A percentile compares a stretch with the other conserved stretches of the same genome.
phyloP scores from a whole-genome alignment of 2,329 filamentous ascomycete genomes.

The Fusarium citri region DNA sequence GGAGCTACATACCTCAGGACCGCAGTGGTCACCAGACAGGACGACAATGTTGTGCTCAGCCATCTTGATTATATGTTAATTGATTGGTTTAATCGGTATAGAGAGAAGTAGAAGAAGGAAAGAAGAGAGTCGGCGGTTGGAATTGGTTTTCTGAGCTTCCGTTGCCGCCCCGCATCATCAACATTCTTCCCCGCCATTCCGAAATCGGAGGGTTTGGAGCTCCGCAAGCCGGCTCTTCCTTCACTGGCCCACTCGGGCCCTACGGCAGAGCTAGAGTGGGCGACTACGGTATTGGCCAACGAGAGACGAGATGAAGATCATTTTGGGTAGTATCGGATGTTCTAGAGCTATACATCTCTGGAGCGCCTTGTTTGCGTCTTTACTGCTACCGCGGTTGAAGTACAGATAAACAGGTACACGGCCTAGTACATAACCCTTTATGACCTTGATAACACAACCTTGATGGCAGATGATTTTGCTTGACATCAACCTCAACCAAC shows the following conservation, averaged over 20 bases:
- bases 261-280: slow-evolving; percentile 33
- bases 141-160: slow-evolving; percentile 27
- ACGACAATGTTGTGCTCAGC: slow-evolving; percentile 81
- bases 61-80: slow-evolving; percentile 58
- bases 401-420: not conserved
- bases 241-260: slow-evolving; percentile 38
- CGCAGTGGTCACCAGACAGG: slow-evolving; percentile 85
- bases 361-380: not conserved
- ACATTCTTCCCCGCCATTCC: slow-evolving; percentile 50
- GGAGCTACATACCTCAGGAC: slow-evolving; percentile 75
- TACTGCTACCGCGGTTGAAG: not conserved
- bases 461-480: not conserved
- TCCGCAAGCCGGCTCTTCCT: slow-evolving; percentile 30
- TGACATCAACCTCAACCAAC: not conserved
- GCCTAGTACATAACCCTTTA: not conserved
- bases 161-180: slow-evolving; percentile 43
- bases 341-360: slow-evolving; percentile 1
- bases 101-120: not conserved
- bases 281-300: slow-evolving; percentile 34
- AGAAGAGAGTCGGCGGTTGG: slow-evolving; percentile 14
- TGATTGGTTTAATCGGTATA: not conserved
- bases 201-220: slow-evolving; percentile 51
- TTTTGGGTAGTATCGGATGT: slow-evolving; percentile 30
- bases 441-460: not conserved
- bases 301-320: slow-evolving; percentile 31